Evolutionary conservation across 352 stramenopile species (phyloP), one percentile per base, ranked within the genome.

Genomic region (Phytophthora tubulina): DNA sequence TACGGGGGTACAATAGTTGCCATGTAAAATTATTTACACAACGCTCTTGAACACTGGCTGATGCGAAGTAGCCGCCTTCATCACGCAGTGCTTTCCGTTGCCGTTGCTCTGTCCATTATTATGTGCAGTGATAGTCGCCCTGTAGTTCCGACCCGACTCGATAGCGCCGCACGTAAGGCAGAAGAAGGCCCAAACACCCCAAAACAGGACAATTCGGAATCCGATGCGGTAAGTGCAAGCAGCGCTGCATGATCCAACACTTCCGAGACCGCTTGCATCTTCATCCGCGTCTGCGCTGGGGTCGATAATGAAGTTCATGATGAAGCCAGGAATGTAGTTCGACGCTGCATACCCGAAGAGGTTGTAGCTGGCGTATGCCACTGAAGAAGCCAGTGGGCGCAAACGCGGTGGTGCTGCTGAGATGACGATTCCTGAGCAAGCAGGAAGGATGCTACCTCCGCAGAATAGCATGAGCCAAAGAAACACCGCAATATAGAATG

Each of bases 391-490:
- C 30, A 95, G 67, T 52, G 88, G 85, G 14, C 87, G 84, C 54
- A 94, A 69, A 4, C 74, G 82, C 15, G 74, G 75, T 15, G 88
- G 88, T 15, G 87, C 79, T 32, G 82, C 86, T 41, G 84, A 90
- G 48, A 95, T 95, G 38, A 95, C 85, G 48, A 95, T 95, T n/a
- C 88, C 88, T 36, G 88, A 94, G 72, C 86, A 95, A 14, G 88
- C 85, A 4, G 88, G 86, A 31, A 95, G 73, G 46, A 94, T 82
- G 30, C 72, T 79, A 33, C 82, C 88, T 17, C 88, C 88, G 50
- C 81, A 94, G 73, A 95, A 95, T n/a, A 95, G 75, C 87, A 95
- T 94, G 55, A 88, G 59, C 88, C 88, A 95, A 6, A 95, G 81
- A 55, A 92, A 90, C 30, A 86, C 27, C 27, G 87, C 87, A 63